Evolutionary conservation across 192 early-diverging fungal genomes (phyloP).

Genomic region (Umbelopsis sp.): DNA sequence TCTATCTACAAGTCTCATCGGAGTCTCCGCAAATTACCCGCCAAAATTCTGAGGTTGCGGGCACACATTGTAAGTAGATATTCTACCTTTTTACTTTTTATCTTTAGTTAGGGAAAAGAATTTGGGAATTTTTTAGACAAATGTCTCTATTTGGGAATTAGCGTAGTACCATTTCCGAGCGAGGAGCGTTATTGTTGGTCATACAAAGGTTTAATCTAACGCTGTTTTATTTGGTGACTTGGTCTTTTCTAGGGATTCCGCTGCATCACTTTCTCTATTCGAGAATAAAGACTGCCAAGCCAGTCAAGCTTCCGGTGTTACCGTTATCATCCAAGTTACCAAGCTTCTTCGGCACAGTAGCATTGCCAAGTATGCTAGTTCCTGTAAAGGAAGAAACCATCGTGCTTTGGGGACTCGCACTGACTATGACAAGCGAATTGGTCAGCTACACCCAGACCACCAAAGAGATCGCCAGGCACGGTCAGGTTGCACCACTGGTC

Average conservation of each 20-base stretch:
- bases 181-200: conserved; percentile 20
- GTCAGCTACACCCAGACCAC: conserved; percentile 16
- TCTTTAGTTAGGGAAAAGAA: neutral
- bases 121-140: neutral
- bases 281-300: neutral
- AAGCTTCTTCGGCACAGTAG: conserved; percentile 25
- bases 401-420: conserved; percentile 34
- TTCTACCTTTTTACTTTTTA: neutral
- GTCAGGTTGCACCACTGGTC: conserved; percentile 18
- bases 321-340: conserved; percentile 8
- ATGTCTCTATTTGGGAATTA: neutral
- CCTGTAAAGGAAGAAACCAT: conserved; percentile 19
- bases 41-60: conserved; percentile 33
- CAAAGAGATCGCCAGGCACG: conserved; percentile 22
- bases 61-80: conserved; percentile 31
- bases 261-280: conserved; percentile 28
- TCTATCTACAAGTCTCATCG: conserved; percentile 32
- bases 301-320: conserved; percentile 18
- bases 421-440: conserved; percentile 36
- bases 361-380: conserved; percentile 27
- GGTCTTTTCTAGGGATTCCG: conserved; percentile 34
- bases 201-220: conserved; percentile 21
- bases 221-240: neutral
- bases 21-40: conserved; percentile 30
- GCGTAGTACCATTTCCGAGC: neutral